Evolutionary conservation across 257 asterid genomes (phyloP).

Genomic region (Solanum etuberosum): DNA sequence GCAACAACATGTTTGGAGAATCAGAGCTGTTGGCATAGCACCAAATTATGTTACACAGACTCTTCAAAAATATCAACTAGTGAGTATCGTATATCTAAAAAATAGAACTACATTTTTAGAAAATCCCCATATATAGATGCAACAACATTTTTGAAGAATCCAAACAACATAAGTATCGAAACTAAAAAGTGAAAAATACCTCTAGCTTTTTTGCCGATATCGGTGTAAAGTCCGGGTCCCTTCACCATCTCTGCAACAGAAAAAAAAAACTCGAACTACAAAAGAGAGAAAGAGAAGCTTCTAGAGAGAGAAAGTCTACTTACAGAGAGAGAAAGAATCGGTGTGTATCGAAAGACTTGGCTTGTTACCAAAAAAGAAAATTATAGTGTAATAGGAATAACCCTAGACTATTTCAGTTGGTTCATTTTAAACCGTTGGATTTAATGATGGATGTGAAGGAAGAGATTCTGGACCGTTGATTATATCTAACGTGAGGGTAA

Average conservation of each 20-base stretch:
- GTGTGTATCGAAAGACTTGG: background rate
- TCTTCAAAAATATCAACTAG: background rate
- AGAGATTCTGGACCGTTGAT: background rate
- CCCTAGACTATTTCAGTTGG: background rate
- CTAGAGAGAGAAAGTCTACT: background rate
- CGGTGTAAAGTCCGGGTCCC: background rate
- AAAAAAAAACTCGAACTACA: background rate
- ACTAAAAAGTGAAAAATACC: background rate
- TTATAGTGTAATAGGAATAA: background rate
- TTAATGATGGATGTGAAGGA: background rate
- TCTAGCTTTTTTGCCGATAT: conserved; percentile 1
- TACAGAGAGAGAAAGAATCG: background rate
- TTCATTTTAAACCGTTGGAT: background rate
- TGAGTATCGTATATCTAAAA: background rate
- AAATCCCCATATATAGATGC: no score
- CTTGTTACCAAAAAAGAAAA: background rate
- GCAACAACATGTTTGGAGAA: background rate
- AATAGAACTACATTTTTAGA: background rate
- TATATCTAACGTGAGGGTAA: background rate
- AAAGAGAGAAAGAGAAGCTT: background rate
- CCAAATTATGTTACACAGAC: background rate
- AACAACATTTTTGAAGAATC: background rate
- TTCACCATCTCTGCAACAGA: background rate
- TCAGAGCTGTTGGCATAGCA: background rate
- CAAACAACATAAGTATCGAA: background rate